Base-by-base conservation (phyloP, 2,329 filamentous ascomycete genomes). In the Cladosporium austrohemisphaericum region DNA sequence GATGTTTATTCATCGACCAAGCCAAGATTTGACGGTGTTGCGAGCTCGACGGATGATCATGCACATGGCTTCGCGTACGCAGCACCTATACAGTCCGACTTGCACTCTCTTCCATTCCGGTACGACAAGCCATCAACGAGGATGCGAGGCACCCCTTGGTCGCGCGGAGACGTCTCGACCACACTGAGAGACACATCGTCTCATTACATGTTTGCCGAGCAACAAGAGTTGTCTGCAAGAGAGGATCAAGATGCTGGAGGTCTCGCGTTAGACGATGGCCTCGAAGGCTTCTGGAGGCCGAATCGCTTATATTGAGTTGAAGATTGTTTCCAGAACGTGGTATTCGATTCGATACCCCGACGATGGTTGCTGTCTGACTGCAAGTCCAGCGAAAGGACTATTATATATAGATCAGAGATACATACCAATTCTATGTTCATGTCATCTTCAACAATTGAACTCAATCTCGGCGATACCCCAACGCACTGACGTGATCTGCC, bases 221-320 rank as follows among this genome's bases (percentile, higher is more conserved):
- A n/a, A n/a, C n/a, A 18, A 16, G 20, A 13, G 9, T 10, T 26
- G 13, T 5, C 4, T 7, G 3, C 7, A 7, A 20, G 28, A 26
- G 20, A 20, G 5, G 31, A 19, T 22, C 25, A 31, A 6, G 18
- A 35, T 25, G 31, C 11, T 36, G 31, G 5, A 13, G 29, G 13
- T 38, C 9, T 11, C 18, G 11, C 4, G 13, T 38, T 47, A 7
- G 33, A 31, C 14, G 33, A 47, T 25, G 44, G 32, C 9, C 10
- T 32, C 6, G 26, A 31, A 43, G 61, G 66, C 4, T 74, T 74
- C 58, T 75, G 72, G 72, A 68, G 65, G 55, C 71, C 71, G 10
- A 65, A 74, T 54, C 69, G 55, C 48, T 52, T 75, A 51, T 75
- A 75, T 57, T 75, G 64, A 71, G 18, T 7, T n/a, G n/a, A n/a